A percentile compares a stretch with the other conserved stretches of the same genome.
Conservation (phyloP, 225 moss, liverwort and hornwort species). For the Pseudisothecium myosuroides region DNA sequence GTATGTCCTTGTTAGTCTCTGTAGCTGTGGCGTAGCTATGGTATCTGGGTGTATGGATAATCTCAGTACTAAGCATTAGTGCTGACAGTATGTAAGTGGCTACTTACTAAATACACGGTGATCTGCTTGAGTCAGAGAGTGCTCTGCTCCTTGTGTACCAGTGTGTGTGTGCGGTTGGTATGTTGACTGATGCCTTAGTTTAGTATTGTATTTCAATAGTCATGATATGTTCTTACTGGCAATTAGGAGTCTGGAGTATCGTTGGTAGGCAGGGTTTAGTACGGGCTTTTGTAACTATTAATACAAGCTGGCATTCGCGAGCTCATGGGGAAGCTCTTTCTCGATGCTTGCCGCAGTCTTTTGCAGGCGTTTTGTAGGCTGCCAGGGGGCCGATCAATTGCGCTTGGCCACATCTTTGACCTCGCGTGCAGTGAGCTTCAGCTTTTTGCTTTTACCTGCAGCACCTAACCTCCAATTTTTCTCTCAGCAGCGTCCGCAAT, state of each 20-base stretch:
- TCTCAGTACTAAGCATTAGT: neutral
- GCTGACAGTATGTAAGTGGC: neutral
- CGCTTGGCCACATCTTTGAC: neutral
- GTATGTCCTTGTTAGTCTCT: neutral
- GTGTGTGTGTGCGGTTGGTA: too few relatives aligned
- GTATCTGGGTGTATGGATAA: neutral
- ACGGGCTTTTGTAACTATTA: too few relatives aligned
- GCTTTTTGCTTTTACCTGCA: neutral
- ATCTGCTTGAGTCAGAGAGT: neutral
- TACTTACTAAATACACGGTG: neutral
- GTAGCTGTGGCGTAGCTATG: neutral
- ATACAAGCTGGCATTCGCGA: too few relatives aligned
- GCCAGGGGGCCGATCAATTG: neutral
- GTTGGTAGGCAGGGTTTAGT: too few relatives aligned
- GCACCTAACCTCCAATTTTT: neutral
- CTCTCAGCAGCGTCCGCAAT: neutral
- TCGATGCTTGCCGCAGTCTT: too few relatives aligned
- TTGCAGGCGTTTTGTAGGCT: neutral
- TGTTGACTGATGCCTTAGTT: too few relatives aligned
- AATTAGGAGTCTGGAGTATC: too few relatives aligned
- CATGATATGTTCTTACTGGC: too few relatives aligned
- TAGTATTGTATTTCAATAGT: too few relatives aligned
- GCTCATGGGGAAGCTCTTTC: too few relatives aligned
- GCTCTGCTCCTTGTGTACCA: too few relatives aligned
- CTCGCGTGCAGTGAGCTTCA: too few relatives aligned